Evolutionary conservation across 108 stramenopile genomes (phyloP).

Genomic region (Cyclotella kingstonii): DNA sequence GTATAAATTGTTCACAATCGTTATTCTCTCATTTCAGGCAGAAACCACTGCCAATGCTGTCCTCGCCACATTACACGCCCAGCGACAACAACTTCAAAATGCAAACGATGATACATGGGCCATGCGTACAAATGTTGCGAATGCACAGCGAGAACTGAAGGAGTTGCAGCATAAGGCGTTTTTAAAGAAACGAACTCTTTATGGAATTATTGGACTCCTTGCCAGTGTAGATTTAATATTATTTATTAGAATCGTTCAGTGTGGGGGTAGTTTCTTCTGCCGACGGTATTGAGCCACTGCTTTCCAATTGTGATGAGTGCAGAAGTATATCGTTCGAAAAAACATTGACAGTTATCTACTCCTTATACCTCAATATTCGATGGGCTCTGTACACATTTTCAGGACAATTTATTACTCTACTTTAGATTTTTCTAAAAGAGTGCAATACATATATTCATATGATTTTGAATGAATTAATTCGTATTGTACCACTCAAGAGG

Average conservation of each 20-base stretch:
- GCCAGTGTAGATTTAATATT: conserved; percentile 63
- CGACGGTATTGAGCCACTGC: conserved; percentile 40
- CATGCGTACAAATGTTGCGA: conserved; percentile 73
- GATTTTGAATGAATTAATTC: too few relatives aligned
- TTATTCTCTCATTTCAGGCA: conserved; percentile 36
- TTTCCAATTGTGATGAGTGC: too few relatives aligned
- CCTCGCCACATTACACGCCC: conserved; percentile 67
- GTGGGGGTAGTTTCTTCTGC: conserved; percentile 86
- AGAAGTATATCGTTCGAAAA: too few relatives aligned
- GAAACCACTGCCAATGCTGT: conserved; percentile 80
- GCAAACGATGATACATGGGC: conserved; percentile 84
- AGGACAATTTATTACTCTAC: too few relatives aligned
- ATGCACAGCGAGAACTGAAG: conserved; percentile 67
- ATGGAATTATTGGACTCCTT: conserved; percentile 65
- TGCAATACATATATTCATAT: too few relatives aligned
- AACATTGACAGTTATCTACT: too few relatives aligned
- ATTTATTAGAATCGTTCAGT: conserved; percentile 73
- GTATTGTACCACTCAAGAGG: too few relatives aligned
- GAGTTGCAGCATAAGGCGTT: conserved; percentile 72
- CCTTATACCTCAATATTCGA: too few relatives aligned
- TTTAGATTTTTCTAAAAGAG: too few relatives aligned
- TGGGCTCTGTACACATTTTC: too few relatives aligned
- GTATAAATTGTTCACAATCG: background rate
- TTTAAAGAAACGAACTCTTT: conserved; percentile 62
- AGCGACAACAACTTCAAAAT: conserved; percentile 77